These are phyloP conservation scores for Trametes villosa DNA, from an alignment of 768 basidiomycete species.

Conservation along the genomic window DNA sequence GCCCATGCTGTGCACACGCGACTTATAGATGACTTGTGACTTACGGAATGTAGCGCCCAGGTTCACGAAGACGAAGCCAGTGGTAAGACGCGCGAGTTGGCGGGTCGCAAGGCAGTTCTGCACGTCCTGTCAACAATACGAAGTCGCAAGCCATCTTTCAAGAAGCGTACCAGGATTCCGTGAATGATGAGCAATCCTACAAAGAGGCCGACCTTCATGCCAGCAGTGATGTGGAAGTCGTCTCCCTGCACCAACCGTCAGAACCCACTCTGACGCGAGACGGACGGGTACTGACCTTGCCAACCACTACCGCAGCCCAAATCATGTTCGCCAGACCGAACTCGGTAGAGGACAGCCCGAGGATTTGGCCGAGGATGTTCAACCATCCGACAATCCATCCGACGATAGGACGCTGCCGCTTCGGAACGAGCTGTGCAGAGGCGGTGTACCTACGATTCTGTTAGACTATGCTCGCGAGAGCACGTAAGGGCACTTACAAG, in stretches of 20 bases:
- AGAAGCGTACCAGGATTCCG: constrained; percentile 59
- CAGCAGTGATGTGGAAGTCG: constrained; percentile 62
- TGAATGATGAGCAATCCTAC: constrained; percentile 76
- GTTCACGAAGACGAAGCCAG: constrained; percentile 85
- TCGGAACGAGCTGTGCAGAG: constrained; percentile 73
- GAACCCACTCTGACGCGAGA: neutral
- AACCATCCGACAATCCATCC: constrained; percentile 86
- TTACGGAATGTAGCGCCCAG: constrained; percentile 62
- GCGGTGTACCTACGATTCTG: constrained; percentile 64
- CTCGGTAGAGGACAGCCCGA: constrained; percentile 85
- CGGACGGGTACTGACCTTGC: constrained; percentile 43
- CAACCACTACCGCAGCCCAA: constrained; percentile 70
- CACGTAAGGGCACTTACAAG: constrained; percentile 47
- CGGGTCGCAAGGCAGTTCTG: constrained; percentile 76
- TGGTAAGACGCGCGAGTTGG: constrained; percentile 73
- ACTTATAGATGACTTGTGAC: neutral
- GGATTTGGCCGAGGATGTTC: constrained; percentile 84
- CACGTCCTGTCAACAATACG: neutral
- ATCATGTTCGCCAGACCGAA: constrained; percentile 83
- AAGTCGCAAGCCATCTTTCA: no score
- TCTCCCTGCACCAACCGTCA: constrained; percentile 47
- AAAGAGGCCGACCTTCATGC: constrained; percentile 81
- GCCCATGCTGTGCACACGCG: neutral
- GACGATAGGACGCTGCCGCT: constrained; percentile 65
- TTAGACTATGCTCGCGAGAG: no score